Evolutionary conservation across 495 filamentous ascomycete genomes (phyloP), one percentile per base, ranked within the genome.

Genomic region (Acidiella bohemica): DNA sequence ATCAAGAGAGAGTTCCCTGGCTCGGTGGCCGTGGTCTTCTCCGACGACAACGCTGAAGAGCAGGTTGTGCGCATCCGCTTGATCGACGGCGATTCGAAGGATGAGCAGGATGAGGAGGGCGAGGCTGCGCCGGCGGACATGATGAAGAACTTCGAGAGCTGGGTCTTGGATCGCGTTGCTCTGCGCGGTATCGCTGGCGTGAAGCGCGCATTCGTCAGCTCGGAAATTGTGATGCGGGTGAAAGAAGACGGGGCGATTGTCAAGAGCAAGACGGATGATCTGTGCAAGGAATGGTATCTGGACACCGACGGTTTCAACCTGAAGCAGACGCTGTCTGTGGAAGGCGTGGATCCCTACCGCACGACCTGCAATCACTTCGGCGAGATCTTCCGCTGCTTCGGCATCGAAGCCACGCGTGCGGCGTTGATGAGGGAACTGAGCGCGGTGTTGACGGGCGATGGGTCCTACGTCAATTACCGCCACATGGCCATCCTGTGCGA

Each of bases 391-490:
- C 78, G 85, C 30, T 80, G 90, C 3, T 88, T 99, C 47, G 90
- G 90, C 54, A 99, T 99, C 47, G 90, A 99, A 57, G 90, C 86
- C 44, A 83, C 85, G 34, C 76, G 90, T 47, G 73, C 75, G 20
- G 81, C 85, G 31, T 67, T 99, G 24, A 72, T 96, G 57, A 73
- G 78, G 23, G 92, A 99, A 56, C 62, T 96, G 67, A 83, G 76
- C 17, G 72, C 80, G 46, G 90, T 99, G 60, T 63, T 99, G 59
- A 81, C 92, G 8, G 95, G 96, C 48, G 90, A 94, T 52, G 92
- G 90, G 68, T 95, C 88, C 6, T 96, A 99, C 57, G 90, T 99
- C 69, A 99, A 99, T 57, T 85, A 96, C 58, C 86, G 90, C 53
- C 90, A 99, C 66, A 70, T 96, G 64, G 78, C 84, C 14, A 78